Conservation (phyloP, 441 rosid genomes). For the Arabidopsis hybrid region DNA sequence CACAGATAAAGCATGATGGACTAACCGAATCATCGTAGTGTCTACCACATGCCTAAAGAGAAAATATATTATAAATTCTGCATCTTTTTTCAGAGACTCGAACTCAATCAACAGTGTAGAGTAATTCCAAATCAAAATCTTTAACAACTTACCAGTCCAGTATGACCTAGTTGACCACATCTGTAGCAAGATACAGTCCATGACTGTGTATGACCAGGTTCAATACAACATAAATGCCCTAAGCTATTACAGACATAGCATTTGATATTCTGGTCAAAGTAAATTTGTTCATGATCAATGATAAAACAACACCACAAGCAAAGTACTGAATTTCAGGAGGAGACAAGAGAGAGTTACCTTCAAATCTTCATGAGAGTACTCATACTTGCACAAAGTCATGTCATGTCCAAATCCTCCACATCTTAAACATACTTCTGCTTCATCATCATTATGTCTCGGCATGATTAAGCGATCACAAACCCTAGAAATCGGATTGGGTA, state of each 20-base stretch:
- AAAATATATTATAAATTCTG: background rate
- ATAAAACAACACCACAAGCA: background rate
- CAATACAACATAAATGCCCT: slow-evolving; percentile 86
- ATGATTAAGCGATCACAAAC: slow-evolving; percentile 14
- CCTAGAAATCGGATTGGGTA: background rate
- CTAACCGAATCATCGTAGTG: slow-evolving; percentile 44
- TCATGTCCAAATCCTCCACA: slow-evolving; percentile 91
- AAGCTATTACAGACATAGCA: slow-evolving; percentile 81
- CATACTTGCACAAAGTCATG: slow-evolving; percentile 74
- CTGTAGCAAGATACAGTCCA: slow-evolving; percentile 80
- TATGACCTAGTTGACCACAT: slow-evolving; percentile 90
- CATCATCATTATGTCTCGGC: slow-evolving; percentile 14
- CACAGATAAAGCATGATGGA: too few species aligned
- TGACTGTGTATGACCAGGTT: slow-evolving; percentile 45
- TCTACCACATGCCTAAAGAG: slow-evolving; percentile 60
- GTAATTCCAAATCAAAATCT: background rate
- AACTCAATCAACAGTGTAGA: background rate
- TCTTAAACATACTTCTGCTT: slow-evolving; percentile 61
- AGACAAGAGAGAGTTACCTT: slow-evolving; percentile 55
- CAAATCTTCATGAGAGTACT: slow-evolving; percentile 64
- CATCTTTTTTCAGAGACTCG: background rate
- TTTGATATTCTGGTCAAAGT: slow-evolving; percentile 64
- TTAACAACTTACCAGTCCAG: slow-evolving; percentile 70
- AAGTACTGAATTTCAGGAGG: too few species aligned
- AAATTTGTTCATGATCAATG: slow-evolving; percentile 25